Evolutionary conservation across 2,329 filamentous ascomycete genomes (phyloP), one percentile per base, ranked within the genome.

Genomic region (Verticillium klebahnii): DNA sequence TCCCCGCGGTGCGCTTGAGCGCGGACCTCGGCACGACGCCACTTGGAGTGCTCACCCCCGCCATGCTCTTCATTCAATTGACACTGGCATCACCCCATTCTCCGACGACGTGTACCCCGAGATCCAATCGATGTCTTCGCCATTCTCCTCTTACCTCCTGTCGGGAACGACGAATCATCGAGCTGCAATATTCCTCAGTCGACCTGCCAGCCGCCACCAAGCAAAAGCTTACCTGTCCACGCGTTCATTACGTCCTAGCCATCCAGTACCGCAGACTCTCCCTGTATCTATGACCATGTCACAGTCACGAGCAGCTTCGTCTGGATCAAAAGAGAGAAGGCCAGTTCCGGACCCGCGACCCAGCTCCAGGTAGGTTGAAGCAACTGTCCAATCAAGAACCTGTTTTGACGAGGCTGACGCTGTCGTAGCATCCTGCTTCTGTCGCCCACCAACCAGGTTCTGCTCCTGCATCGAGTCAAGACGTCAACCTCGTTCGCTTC

Each of bases 401-500:
- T 31, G 17, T 15, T 59, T 29, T 58, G 37, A 7, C 45, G 19
- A 25, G 45, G 19, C 45, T 52, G 45, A 52, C 59, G 25, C 25
- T 39, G 29, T 55, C 64, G n/a, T 40, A 69, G 66, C 56, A 87
- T 98, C 56, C 80, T 98, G 37, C 83, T 98, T 15, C 80, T 99
- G 57, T 97, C 95, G 0, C 90, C 93, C 0, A 82, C 84, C 58
- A 97, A 98, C 73, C 88, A 97, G 73, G 86, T 98, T 56, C 84
- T 99, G 1, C 86, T 98, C 19, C 86, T 98, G 9, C 93, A 93
- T 73, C 89, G 95, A 65, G 92, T 96, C 2, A 84, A 89, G 66
- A 92, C 89, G 1, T 95, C 92, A 0, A 87, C 85, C 1, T 90
- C 93, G 2, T 98, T 97, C 71, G 86, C 94, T 4, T 94, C 92